Conservation (phyloP, 305 asterid species). For the Andrographis paniculata region DNA sequence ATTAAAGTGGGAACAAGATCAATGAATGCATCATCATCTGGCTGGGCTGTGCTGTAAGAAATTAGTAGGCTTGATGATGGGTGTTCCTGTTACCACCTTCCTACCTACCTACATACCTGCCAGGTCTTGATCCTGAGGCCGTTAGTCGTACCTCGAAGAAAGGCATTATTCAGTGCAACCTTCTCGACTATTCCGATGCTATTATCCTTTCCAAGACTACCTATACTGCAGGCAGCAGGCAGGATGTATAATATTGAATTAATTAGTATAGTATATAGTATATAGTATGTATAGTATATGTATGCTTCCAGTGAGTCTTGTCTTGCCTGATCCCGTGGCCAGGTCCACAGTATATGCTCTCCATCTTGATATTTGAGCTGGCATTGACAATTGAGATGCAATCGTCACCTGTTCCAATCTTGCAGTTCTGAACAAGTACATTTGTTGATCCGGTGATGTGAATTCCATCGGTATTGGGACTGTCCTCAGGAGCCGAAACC, state of each 20-base stretch:
- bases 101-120: slow-evolving; percentile 40
- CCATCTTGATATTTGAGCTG: slow-evolving; percentile 78
- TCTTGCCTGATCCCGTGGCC: slow-evolving; percentile 93
- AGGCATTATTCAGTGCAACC: slow-evolving; percentile 63
- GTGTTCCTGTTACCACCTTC: neutral
- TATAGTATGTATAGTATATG: too few species aligned
- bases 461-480: slow-evolving; percentile 97
- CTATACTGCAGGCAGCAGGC: slow-evolving; percentile 42
- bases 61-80: neutral
- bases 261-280: too few species aligned
- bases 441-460: slow-evolving; percentile 82
- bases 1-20: too few species aligned
- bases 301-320: too few species aligned
- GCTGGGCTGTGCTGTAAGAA: neutral
- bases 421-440: slow-evolving; percentile 81
- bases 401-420: slow-evolving; percentile 95
- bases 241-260: too few species aligned
- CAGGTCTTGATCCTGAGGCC: slow-evolving; percentile 94
- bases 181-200: slow-evolving; percentile 61
- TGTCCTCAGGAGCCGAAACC: slow-evolving; percentile 80
- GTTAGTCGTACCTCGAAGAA: slow-evolving; percentile 64
- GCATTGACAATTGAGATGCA: slow-evolving; percentile 83
- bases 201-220: slow-evolving; percentile 91
- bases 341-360: slow-evolving; percentile 81
- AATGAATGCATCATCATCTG: neutral